A percentile compares a stretch with the other conserved stretches of the same genome.
Conservation (phyloP, 129 eudicot genomes). For the Arctium minus region DNA sequence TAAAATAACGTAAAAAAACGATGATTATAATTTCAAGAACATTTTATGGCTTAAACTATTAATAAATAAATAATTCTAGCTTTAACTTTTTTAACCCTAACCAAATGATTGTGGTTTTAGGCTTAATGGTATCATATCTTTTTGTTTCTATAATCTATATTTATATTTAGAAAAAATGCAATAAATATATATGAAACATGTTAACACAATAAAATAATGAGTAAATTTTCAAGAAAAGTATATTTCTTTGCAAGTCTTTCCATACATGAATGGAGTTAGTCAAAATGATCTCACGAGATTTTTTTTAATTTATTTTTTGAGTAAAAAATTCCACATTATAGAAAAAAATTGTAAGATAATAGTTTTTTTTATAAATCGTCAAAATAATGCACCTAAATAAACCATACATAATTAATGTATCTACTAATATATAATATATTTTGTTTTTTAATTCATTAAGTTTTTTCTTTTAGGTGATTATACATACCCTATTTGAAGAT, state of each 20-base stretch:
- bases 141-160: no score
- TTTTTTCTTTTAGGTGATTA: no score
- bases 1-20: background rate
- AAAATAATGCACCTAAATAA: background rate
- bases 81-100: background rate
- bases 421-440: background rate
- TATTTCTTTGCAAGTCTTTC: background rate
- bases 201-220: no score
- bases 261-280: background rate
- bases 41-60: background rate
- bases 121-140: background rate
- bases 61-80: background rate
- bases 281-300: background rate
- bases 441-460: no score
- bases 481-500: no score
- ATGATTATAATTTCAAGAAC: background rate
- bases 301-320: no score
- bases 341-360: background rate
- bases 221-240: no score
- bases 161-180: no score
- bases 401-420: background rate
- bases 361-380: background rate
- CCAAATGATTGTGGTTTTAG: background rate
- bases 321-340: background rate
- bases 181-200: no score